Percentiles rank a stretch among this genome's conserved stretches.
Evolutionary conservation across 2,329 filamentous ascomycete genomes (phyloP).

Genomic region (Botrytis elliptica): DNA sequence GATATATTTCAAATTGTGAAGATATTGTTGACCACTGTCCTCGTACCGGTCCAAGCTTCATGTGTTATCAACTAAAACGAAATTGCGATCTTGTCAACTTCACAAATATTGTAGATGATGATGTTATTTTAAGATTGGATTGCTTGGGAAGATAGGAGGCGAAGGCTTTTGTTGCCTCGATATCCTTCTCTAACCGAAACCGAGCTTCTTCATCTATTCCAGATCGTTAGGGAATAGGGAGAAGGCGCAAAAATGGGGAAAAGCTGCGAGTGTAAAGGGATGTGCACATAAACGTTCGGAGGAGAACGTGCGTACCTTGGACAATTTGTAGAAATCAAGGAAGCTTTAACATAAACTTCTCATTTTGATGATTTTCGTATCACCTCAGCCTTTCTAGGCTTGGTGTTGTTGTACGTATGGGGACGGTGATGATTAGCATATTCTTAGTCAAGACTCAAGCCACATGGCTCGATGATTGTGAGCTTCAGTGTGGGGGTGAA

Average conservation of each 20-base stretch:
- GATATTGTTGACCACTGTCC: neutral
- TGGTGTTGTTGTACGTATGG: neutral
- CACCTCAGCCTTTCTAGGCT: neutral
- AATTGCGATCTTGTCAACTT: slow-evolving; percentile 7
- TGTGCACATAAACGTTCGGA: slow-evolving; percentile 7
- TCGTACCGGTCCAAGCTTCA: slow-evolving; percentile 14
- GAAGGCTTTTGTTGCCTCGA: neutral
- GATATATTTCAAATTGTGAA: neutral
- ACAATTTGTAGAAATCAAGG: neutral
- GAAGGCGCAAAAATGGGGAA: neutral
- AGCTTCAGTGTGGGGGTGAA: neutral
- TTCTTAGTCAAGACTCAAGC: neutral
- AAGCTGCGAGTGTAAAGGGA: slow-evolving; percentile 13
- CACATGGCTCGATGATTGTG: slow-evolving; percentile 13
- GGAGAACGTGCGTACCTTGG: slow-evolving; percentile 8
- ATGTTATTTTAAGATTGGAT: neutral
- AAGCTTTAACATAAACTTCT: neutral
- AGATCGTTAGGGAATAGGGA: neutral
- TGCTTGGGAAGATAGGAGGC: neutral
- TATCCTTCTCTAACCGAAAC: neutral
- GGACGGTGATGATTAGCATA: neutral
- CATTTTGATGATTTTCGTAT: neutral
- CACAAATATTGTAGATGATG: neutral
- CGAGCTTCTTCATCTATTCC: neutral
- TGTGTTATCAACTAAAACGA: slow-evolving; percentile 15